These are phyloP conservation scores for Oxyria digyna DNA, from an alignment of 148 eudicot species.

Conservation along the genomic window DNA sequence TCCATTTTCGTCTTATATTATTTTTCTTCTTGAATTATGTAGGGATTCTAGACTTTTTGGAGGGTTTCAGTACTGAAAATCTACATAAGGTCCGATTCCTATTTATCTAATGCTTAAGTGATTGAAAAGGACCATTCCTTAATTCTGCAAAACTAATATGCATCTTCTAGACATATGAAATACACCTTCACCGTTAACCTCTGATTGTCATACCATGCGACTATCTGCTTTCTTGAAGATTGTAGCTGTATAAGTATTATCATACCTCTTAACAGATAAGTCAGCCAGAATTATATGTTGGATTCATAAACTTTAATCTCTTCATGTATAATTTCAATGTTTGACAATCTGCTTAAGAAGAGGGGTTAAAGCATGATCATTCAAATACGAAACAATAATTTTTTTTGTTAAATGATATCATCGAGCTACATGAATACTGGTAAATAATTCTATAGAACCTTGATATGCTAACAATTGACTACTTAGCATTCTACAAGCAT, in stretches of 20 bases:
- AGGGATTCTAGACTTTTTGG: conserved; percentile 59
- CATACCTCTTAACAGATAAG: background rate
- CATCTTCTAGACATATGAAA: background rate
- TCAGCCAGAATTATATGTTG: background rate
- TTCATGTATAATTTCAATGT: background rate
- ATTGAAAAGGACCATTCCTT: background rate
- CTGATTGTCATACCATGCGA: background rate
- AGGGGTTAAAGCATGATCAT: background rate
- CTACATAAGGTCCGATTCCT: conserved; percentile 37
- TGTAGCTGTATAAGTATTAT: background rate
- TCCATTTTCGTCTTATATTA: background rate
- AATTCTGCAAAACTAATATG: background rate
- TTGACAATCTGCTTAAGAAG: background rate
- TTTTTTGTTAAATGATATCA: background rate
- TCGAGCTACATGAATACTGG: background rate
- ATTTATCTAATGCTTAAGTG: background rate
- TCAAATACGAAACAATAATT: background rate
- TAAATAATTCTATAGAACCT: background rate
- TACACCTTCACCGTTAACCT: background rate
- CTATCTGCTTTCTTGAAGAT: background rate
- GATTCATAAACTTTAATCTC: background rate
- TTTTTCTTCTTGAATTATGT: conserved; percentile 1
- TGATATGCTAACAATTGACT: background rate
- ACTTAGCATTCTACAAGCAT: background rate
- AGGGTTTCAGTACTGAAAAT: conserved; percentile 38